phyloP scores from a whole-genome alignment of 1,139 yeast species.

The Blastobotrys illinoisensis region DNA sequence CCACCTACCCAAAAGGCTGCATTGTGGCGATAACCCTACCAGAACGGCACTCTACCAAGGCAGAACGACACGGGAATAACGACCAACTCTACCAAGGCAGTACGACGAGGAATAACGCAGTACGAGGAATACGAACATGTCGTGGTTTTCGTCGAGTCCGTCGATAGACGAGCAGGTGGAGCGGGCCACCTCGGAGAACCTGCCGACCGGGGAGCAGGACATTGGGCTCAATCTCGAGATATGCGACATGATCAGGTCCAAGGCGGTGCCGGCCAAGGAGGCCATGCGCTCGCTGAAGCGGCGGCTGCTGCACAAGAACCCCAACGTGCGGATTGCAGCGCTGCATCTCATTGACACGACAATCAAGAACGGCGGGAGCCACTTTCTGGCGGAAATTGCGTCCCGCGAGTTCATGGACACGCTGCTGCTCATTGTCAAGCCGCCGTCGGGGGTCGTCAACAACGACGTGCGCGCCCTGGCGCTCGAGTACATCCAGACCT shows the following conservation, averaged over 20 bases:
- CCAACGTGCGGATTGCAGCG: conserved; percentile 70
- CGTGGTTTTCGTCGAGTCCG: conserved; percentile 57
- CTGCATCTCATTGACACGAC: conserved; percentile 78
- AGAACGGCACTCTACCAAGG: too few relatives aligned
- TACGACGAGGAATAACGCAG: too few relatives aligned
- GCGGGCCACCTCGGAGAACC: conserved; percentile 80
- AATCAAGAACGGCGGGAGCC: conserved; percentile 89
- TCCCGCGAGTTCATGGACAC: conserved; percentile 82
- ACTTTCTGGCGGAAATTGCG: conserved; percentile 72
- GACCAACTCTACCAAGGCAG: too few relatives aligned
- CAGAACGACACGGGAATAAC: too few relatives aligned
- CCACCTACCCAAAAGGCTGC: too few relatives aligned
- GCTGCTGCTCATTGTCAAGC: conserved; percentile 36
- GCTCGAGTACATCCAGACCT: conserved; percentile 62
- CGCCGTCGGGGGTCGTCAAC: conserved; percentile 36
- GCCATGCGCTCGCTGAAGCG: conserved; percentile 81
- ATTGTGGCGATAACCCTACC: neutral
- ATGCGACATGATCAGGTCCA: conserved; percentile 81
- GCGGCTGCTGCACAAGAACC: conserved; percentile 59
- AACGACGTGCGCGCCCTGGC: conserved; percentile 54
- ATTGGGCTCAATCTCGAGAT: conserved; percentile 75
- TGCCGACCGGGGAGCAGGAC: conserved; percentile 90
- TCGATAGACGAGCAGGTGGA: conserved; percentile 61
- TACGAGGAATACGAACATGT: conserved; percentile 27
- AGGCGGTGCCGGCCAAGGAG: conserved; percentile 73